Percentiles rank a stretch among this genome's conserved stretches.
Evolutionary conservation across 345 rosid genomes (phyloP).

Genomic region (Syzygium oleosum): DNA sequence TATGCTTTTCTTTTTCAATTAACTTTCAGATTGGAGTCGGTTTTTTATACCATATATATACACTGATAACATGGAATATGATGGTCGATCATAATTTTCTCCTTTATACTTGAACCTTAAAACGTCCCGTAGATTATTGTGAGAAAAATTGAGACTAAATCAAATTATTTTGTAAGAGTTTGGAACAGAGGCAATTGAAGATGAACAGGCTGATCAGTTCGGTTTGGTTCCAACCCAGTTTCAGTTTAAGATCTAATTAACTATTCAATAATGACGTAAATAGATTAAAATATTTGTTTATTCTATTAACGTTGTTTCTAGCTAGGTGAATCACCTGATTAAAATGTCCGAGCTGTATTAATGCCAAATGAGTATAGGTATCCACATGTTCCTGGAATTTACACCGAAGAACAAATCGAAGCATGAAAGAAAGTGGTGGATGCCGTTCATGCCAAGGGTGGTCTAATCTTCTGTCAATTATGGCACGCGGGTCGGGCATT

Average conservation of each 20-base stretch:
- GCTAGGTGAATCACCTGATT: too few relatives aligned
- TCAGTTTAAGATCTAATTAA: neutral
- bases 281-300: too few relatives aligned
- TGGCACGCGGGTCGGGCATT: slow-evolving; percentile 15
- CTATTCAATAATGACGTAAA: neutral
- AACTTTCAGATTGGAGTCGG: neutral
- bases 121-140: neutral
- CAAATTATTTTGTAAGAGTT: neutral
- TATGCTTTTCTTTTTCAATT: neutral
- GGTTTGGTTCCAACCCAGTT: neutral
- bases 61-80: neutral
- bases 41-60: too few relatives aligned
- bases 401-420: slow-evolving; percentile 11
- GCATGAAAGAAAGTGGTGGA: slow-evolving; percentile 9
- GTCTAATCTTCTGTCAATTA: slow-evolving; percentile 14
- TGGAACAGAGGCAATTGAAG: neutral
- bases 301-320: too few relatives aligned
- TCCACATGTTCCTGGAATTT: slow-evolving; percentile 7
- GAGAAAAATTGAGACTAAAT: neutral
- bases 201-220: neutral
- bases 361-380: neutral
- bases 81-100: too few relatives aligned
- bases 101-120: neutral
- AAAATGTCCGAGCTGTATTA: too few relatives aligned
- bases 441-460: slow-evolving; percentile 17